Evolutionary conservation across 805 yeast genomes (phyloP).

Genomic region (Lipomyces anomalus): DNA sequence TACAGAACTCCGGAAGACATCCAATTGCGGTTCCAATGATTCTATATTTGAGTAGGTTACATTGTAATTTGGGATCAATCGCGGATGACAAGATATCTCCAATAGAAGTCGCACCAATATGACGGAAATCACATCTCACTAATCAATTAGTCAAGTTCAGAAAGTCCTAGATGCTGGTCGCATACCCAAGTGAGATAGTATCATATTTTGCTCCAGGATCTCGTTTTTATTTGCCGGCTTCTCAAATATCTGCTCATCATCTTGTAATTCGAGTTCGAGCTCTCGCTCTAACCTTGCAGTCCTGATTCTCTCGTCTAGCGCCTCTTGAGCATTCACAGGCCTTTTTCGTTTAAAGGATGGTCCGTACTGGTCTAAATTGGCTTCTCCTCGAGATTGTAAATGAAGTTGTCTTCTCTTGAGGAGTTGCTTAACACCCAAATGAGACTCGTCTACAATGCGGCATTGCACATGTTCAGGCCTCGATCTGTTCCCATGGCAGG

Average conservation of each 20-base stretch:
- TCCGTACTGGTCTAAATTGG: no score
- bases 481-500: not conserved
- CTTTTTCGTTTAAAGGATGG: not conserved
- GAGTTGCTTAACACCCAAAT: not conserved
- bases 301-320: no score
- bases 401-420: not conserved
- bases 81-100: not conserved
- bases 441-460: not conserved
- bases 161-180: not conserved
- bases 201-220: not conserved
- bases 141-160: not conserved
- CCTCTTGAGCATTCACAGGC: not conserved
- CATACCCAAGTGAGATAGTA: not conserved
- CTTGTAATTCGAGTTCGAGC: no score
- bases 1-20: not conserved
- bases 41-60: not conserved
- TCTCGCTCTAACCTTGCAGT: no score
- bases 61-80: not conserved
- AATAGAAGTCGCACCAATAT: not conserved
- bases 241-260: no score
- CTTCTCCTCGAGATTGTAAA: no score
- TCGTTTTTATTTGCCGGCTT: no score
- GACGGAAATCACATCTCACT: not conserved
- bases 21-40: not conserved
- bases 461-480: not conserved